Conservation (phyloP, 768 basidiomycete genomes). For the Mrakia frigida region DNA sequence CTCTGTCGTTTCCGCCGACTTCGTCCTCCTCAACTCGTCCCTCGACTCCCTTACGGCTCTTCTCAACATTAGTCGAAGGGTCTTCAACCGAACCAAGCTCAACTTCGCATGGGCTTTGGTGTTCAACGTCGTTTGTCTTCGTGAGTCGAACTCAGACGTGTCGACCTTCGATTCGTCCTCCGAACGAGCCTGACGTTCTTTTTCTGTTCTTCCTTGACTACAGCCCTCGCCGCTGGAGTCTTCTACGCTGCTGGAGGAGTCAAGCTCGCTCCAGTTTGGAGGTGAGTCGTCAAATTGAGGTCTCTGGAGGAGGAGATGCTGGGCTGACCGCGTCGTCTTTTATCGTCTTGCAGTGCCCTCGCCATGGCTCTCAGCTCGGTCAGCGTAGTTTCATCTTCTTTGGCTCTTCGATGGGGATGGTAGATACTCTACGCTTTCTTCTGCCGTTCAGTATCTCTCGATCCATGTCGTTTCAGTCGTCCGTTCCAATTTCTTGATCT, state of each 20-base stretch:
- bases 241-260: slow-evolving; percentile 62
- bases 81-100: slow-evolving; percentile 59
- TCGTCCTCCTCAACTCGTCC: slow-evolving; percentile 60
- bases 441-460: no score
- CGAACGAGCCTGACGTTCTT: no score
- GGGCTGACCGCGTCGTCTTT: background rate
- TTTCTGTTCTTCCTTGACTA: slow-evolving; percentile 37
- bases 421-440: no score
- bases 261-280: slow-evolving; percentile 72
- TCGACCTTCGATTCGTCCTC: background rate
- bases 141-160: background rate
- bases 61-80: slow-evolving; percentile 58
- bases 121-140: slow-evolving; percentile 38
- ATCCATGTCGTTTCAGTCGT: no score
- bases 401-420: slow-evolving; percentile 42
- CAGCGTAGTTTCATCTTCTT: slow-evolving; percentile 41
- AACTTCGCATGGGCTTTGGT: slow-evolving; percentile 56
- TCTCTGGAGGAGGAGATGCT: background rate
- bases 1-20: slow-evolving; percentile 71
- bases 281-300: slow-evolving; percentile 35
- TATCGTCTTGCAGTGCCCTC: slow-evolving; percentile 51
- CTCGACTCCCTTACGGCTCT: slow-evolving; percentile 59
- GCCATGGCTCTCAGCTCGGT: slow-evolving; percentile 62
- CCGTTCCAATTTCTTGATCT: no score
- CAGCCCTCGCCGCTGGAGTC: slow-evolving; percentile 66